Evolutionary conservation across 2,329 filamentous ascomycete genomes (phyloP).

Genomic region (Phialophora expanda): DNA sequence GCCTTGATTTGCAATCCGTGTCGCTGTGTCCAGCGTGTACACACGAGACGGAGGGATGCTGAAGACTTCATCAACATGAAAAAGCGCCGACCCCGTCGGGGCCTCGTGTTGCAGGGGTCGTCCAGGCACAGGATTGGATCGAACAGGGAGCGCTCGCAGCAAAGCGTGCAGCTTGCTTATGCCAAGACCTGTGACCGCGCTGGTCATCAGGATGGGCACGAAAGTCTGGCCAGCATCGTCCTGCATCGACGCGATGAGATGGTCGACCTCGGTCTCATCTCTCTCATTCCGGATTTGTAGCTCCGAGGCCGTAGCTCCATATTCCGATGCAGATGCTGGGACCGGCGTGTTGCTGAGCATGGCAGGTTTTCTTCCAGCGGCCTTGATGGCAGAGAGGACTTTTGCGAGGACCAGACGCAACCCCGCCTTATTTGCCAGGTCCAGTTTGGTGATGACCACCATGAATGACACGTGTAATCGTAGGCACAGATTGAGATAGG

Average conservation of each 20-base stretch:
- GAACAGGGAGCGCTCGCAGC: constrained; percentile 69
- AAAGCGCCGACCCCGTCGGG: constrained; percentile 64
- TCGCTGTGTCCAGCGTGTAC: constrained; percentile 45
- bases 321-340: constrained; percentile 38
- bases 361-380: constrained; percentile 72
- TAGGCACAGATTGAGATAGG: constrained; percentile 83
- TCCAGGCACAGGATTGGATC: not conserved
- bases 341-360: constrained; percentile 59
- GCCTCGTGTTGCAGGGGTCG: constrained; percentile 43
- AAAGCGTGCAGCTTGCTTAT: constrained; percentile 83
- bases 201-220: constrained; percentile 87
- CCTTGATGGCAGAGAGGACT: constrained; percentile 78
- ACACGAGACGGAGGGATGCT: constrained; percentile 70
- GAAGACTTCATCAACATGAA: constrained; percentile 91
- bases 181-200: constrained; percentile 81
- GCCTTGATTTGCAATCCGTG: constrained; percentile 57
- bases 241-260: constrained; percentile 54
- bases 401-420: constrained; percentile 73
- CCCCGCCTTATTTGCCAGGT: constrained; percentile 75
- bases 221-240: constrained; percentile 50
- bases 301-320: constrained; percentile 58
- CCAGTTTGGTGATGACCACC: constrained; percentile 87
- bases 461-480: constrained; percentile 77
- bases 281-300: constrained; percentile 62
- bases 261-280: constrained; percentile 65